Conservation (phyloP, 805 yeast species). For the Wickerhamiella musiphila region DNA sequence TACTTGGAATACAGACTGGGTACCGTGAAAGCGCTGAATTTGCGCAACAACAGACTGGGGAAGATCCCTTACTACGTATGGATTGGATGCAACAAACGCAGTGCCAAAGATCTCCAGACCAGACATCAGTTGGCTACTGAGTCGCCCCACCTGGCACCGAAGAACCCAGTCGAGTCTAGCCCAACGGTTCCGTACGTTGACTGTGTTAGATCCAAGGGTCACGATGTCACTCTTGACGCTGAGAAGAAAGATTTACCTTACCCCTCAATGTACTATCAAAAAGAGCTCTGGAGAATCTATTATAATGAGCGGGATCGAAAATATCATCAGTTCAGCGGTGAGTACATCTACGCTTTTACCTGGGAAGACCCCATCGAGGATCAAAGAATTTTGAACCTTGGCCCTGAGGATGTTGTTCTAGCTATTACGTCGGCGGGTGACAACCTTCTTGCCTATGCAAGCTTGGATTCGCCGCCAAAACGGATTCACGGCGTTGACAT, state of each 20-base stretch:
- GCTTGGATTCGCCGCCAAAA: slow-evolving; percentile 54
- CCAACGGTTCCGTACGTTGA: slow-evolving; percentile 1
- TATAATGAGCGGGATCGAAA: slow-evolving; percentile 54
- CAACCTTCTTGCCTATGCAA: slow-evolving; percentile 56
- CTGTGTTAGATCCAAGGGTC: slow-evolving; percentile 34
- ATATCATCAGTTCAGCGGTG: slow-evolving; percentile 55
- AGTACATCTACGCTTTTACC: slow-evolving; percentile 73
- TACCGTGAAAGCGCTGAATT: slow-evolving; percentile 56
- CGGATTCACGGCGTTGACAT: slow-evolving; percentile 72
- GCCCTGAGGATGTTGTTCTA: slow-evolving; percentile 49
- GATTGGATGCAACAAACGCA: slow-evolving; percentile 54
- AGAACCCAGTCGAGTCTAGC: slow-evolving; percentile 1
- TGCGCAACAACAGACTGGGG: slow-evolving; percentile 48
- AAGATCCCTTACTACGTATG: slow-evolving; percentile 69
- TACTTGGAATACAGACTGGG: slow-evolving; percentile 72
- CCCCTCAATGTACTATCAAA: slow-evolving; percentile 68
- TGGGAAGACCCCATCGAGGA: slow-evolving; percentile 88
- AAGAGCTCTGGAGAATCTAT: slow-evolving; percentile 61
- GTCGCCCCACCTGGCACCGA: slow-evolving; percentile 66
- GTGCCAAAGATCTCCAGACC: slow-evolving; percentile 30
- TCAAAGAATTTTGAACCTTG: slow-evolving; percentile 42
- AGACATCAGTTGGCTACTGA: slow-evolving; percentile 61
- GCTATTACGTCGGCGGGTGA: slow-evolving; percentile 84
- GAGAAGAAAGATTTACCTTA: slow-evolving; percentile 50
- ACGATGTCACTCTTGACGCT: slow-evolving; percentile 56